A percentile compares a stretch with the other conserved stretches of the same genome.
Conservation (phyloP, 345 rosid species). For the Noccaea caerulescens region DNA sequence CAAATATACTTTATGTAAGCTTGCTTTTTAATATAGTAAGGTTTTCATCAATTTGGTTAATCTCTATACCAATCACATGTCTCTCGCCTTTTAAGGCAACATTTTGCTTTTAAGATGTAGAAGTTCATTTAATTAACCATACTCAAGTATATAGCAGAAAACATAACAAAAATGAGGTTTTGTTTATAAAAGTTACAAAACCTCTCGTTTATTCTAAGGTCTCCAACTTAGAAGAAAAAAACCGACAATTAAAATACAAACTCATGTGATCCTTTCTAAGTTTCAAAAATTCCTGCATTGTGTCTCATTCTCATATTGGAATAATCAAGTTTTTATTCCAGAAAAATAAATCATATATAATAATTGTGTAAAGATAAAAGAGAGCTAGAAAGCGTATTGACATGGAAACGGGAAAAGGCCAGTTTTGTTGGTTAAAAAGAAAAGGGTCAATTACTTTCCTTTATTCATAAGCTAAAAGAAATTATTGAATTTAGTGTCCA, state of each 20-base stretch:
- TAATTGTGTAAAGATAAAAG: conserved; percentile 28
- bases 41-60: conserved; percentile 31
- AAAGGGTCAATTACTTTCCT: conserved; percentile 45
- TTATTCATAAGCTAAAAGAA: conserved; percentile 43
- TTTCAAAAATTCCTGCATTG: neutral
- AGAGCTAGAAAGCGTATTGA: conserved; percentile 38
- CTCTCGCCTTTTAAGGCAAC: conserved; percentile 35
- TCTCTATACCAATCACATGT: conserved; percentile 44
- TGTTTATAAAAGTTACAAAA: neutral
- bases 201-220: neutral
- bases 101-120: conserved; percentile 36
- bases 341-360: neutral
- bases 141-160: neutral
- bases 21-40: conserved; percentile 30
- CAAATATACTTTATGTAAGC: conserved; percentile 46
- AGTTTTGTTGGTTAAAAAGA: conserved; percentile 44
- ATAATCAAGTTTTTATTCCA: neutral
- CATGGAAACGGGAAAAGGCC: conserved; percentile 44
- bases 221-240: neutral
- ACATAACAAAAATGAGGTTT: neutral
- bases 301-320: conserved; percentile 2
- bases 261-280: neutral
- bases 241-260: conserved; percentile 1
- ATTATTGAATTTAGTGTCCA: conserved; percentile 43
- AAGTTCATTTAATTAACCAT: conserved; percentile 22